phyloP scores from a whole-genome alignment of 2,329 filamentous ascomycete genomes.

The Penicillium sclerotiorum region DNA sequence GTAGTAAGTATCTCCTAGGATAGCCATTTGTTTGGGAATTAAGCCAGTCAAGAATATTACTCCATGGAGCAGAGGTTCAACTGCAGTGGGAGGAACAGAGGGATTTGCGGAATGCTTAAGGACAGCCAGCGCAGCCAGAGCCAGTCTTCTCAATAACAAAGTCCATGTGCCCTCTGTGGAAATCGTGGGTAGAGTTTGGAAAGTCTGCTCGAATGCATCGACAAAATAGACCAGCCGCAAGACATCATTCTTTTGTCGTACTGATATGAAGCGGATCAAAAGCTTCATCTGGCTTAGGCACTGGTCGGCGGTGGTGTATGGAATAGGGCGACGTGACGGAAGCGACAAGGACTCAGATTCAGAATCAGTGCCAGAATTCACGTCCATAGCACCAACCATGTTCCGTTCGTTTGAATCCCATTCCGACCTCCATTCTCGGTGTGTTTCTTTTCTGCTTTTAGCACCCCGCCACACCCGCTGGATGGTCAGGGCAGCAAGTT shows the following conservation, averaged over 20 bases:
- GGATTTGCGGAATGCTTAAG: conserved; percentile 27
- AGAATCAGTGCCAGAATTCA: conserved; percentile 7
- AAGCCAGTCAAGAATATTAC: conserved; percentile 40
- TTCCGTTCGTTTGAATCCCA: conserved; percentile 64
- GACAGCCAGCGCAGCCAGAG: conserved; percentile 37
- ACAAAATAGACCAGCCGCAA: conserved; percentile 49
- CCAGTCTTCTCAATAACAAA: conserved; percentile 42
- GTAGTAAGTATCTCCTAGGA: conserved; percentile 42
- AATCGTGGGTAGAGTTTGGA: conserved; percentile 40
- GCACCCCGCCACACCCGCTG: conserved; percentile 85
- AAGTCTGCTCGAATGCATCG: conserved; percentile 43
- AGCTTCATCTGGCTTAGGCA: conserved; percentile 62
- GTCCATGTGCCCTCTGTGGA: conserved; percentile 46
- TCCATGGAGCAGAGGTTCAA: conserved; percentile 39
- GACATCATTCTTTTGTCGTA: conserved; percentile 41
- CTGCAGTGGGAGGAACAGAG: conserved; percentile 13
- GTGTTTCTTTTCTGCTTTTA: conserved; percentile 61
- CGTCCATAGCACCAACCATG: conserved; percentile 33
- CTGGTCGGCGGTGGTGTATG: conserved; percentile 39
- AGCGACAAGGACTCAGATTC: conserved; percentile 5
- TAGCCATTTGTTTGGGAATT: conserved; percentile 45
- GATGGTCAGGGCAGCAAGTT: conserved; percentile 72
- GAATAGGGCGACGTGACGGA: conserved; percentile 33
- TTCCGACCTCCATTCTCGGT: conserved; percentile 58
- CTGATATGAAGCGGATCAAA: conserved; percentile 66